Evolutionary conservation across 2,329 filamentous ascomycete genomes (phyloP).

Genomic region (Fusarium chaquense): DNA sequence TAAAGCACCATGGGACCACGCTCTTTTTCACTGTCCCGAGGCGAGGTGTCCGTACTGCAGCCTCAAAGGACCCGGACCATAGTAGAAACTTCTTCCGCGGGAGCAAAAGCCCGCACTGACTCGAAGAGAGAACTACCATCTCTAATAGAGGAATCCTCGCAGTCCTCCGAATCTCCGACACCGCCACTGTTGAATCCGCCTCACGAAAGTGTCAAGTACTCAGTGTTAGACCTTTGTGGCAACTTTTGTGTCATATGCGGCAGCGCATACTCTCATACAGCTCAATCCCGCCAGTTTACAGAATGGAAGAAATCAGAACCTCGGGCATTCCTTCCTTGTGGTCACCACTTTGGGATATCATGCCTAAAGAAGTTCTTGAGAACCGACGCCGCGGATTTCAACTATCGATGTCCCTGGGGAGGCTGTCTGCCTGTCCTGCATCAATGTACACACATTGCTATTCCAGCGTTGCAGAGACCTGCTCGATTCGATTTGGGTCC

Average conservation of each 20-base stretch:
- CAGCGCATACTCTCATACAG: background rate
- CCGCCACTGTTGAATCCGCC: too few species aligned
- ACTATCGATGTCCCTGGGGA: background rate
- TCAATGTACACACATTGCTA: background rate
- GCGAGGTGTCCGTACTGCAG: background rate
- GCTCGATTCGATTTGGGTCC: too few species aligned
- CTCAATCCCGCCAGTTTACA: too few species aligned
- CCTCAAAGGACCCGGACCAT: background rate
- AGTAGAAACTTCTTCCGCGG: background rate
- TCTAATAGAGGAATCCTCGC: background rate
- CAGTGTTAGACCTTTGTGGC: background rate
- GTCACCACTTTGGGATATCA: constrained; percentile 43
- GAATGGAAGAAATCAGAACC: constrained; percentile 14
- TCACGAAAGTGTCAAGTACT: background rate
- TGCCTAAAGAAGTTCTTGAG: constrained; percentile 29
- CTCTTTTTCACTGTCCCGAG: background rate
- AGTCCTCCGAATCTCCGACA: background rate
- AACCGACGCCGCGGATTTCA: background rate
- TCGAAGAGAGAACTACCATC: background rate
- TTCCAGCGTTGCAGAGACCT: background rate
- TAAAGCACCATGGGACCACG: background rate
- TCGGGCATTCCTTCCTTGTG: constrained; percentile 44
- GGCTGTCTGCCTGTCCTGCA: background rate
- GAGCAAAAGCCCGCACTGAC: background rate
- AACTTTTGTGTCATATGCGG: constrained; percentile 11